Evolutionary conservation across 2,329 filamentous ascomycete genomes (phyloP).

Genomic region (Monilinia aucupariae): DNA sequence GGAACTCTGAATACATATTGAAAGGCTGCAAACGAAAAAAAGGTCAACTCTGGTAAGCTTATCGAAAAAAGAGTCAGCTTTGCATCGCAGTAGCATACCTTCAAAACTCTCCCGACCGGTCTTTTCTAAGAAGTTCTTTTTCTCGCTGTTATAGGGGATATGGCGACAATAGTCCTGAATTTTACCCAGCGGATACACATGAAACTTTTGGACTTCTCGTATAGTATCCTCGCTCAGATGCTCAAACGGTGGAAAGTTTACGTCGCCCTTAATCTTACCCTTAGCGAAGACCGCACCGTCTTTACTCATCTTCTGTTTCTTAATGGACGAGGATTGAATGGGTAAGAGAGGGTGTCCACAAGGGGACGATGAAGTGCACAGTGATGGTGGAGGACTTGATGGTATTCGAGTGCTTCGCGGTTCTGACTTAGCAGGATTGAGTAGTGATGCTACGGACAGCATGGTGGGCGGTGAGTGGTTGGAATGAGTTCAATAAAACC

Average conservation of each 20-base stretch:
- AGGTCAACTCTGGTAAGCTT: constrained; percentile 10
- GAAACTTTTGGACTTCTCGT: constrained; percentile 55
- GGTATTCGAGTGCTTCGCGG: constrained; percentile 40
- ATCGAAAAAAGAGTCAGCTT: constrained; percentile 7
- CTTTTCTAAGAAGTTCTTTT: constrained; percentile 81
- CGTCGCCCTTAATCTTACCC: constrained; percentile 56
- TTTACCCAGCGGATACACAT: constrained; percentile 59
- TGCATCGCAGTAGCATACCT: constrained; percentile 49
- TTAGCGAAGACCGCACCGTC: constrained; percentile 58
- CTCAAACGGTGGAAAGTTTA: constrained; percentile 73
- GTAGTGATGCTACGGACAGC: constrained; percentile 60
- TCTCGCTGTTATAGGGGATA: constrained; percentile 92
- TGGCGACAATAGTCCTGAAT: constrained; percentile 62
- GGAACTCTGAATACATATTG: constrained; percentile 76
- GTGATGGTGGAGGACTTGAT: constrained; percentile 38
- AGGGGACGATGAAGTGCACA: constrained; percentile 28
- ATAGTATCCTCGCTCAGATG: constrained; percentile 52
- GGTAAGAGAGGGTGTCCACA: constrained; percentile 28
- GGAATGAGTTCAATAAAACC: constrained; percentile 21
- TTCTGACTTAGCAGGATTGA: constrained; percentile 51
- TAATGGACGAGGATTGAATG: constrained; percentile 31
- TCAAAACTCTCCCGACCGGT: constrained; percentile 86
- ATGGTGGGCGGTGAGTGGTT: constrained; percentile 40
- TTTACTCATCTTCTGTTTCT: constrained; percentile 58
- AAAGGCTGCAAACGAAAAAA: constrained; percentile 56